Conservation (phyloP, 1,139 yeast genomes). For the Pichia norvegensis region DNA sequence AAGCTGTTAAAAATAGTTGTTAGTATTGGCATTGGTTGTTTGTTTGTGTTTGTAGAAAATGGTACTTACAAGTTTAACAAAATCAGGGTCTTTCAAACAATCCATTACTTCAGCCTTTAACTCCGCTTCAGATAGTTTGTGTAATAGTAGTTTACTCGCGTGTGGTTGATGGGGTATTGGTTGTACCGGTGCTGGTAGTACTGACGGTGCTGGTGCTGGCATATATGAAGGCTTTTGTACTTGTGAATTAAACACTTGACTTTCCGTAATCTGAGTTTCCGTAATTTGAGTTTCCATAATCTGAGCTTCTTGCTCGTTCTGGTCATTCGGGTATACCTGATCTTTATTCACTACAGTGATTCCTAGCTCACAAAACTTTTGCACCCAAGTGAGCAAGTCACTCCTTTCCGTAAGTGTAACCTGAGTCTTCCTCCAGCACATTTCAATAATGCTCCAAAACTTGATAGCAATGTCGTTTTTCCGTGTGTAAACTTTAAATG, state of each 20-base stretch:
- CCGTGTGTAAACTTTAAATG: slow-evolving; percentile 1
- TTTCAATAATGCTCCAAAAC: neutral
- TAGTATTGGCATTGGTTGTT: neutral
- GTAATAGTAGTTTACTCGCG: neutral
- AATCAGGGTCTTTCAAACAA: slow-evolving; percentile 14
- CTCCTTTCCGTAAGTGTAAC: neutral
- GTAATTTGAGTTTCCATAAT: neutral
- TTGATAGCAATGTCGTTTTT: slow-evolving; percentile 1
- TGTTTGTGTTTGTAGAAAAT: neutral
- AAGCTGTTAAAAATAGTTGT: neutral
- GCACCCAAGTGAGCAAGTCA: neutral
- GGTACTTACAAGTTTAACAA: slow-evolving; percentile 11
- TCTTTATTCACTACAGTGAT: neutral
- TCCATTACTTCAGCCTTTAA: neutral
- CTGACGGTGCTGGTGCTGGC: neutral
- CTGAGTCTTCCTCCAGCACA: slow-evolving; percentile 4
- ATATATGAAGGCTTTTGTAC: neutral
- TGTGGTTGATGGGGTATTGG: neutral
- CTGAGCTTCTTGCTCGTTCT: neutral
- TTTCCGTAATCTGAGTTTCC: too few species aligned
- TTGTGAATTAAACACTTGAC: neutral
- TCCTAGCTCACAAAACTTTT: neutral
- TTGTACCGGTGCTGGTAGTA: neutral
- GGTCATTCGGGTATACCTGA: neutral
- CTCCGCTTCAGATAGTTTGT: neutral